These are phyloP conservation scores for Fusarium zealandicum DNA, from an alignment of 2,329 filamentous ascomycete genomes.

Conservation along the genomic window DNA sequence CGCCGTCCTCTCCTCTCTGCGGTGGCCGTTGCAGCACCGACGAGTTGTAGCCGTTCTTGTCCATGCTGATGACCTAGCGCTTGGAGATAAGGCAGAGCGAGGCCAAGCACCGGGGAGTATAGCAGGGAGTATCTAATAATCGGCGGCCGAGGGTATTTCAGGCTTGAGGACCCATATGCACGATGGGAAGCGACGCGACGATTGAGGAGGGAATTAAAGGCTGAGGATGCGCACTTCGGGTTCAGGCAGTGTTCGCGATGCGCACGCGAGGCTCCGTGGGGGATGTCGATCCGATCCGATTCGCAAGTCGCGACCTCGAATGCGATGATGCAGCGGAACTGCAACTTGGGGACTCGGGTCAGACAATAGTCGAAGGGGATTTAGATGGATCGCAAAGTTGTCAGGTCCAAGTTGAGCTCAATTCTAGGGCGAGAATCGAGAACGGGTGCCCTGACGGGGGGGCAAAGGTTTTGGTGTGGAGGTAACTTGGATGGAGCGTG, in stretches of 20 bases:
- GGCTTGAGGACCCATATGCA: slow-evolving; percentile 40
- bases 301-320: slow-evolving; percentile 29
- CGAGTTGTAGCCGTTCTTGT: slow-evolving; percentile 56
- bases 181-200: slow-evolving; percentile 35
- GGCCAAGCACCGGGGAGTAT: slow-evolving; percentile 9
- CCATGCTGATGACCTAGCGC: slow-evolving; percentile 48
- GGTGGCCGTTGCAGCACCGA: slow-evolving; percentile 57
- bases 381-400: slow-evolving; percentile 31
- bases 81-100: slow-evolving; percentile 20
- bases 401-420: slow-evolving; percentile 25
- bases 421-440: slow-evolving; percentile 22
- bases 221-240: slow-evolving; percentile 30
- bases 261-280: slow-evolving; percentile 37
- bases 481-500: slow-evolving; percentile 35
- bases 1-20: slow-evolving; percentile 48
- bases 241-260: slow-evolving; percentile 35
- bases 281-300: slow-evolving; percentile 30
- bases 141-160: slow-evolving; percentile 33
- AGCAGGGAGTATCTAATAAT: slow-evolving; percentile 30
- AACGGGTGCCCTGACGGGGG: slow-evolving; percentile 32
- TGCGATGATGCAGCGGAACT: slow-evolving; percentile 28
- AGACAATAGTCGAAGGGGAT: slow-evolving; percentile 1
- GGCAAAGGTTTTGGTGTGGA: slow-evolving; percentile 37
- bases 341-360: slow-evolving; percentile 16
- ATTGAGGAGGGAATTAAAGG: slow-evolving; percentile 13